Conservation (phyloP, 495 filamentous ascomycete species). For the Podospora pseudocomata region DNA sequence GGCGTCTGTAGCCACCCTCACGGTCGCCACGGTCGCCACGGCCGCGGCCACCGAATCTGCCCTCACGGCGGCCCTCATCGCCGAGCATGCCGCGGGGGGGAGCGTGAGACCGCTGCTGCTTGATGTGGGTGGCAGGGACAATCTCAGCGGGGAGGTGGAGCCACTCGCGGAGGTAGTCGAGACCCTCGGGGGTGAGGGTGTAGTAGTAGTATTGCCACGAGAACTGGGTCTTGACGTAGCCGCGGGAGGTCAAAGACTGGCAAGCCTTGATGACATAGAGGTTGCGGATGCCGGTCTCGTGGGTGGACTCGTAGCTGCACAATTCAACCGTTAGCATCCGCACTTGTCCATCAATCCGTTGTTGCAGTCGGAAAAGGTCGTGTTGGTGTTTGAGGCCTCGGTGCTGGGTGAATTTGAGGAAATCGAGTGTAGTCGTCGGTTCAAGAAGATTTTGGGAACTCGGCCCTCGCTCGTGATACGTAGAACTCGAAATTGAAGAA, state of each 20-base stretch:
- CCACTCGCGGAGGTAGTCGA: conserved; percentile 99
- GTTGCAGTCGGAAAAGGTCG: conserved; percentile 18
- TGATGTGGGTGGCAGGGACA: conserved; percentile 98
- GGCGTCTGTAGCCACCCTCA: conserved; percentile 88
- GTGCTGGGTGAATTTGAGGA: not conserved
- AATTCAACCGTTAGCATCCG: conserved; percentile 27
- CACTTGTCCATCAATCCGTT: conserved; percentile 1
- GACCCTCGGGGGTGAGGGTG: conserved; percentile 97
- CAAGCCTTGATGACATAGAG: conserved; percentile 97
- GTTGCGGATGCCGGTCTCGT: conserved; percentile 73
- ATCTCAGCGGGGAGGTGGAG: conserved; percentile 99
- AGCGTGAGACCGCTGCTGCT: conserved; percentile 98
- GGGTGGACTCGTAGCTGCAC: conserved; percentile 37
- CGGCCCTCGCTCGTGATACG: not conserved
- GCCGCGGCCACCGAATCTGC: conserved; percentile 61
- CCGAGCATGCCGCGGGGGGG: conserved; percentile 98
- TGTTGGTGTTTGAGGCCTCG: not conserved
- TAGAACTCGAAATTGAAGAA: conserved; percentile 66
- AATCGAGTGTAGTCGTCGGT: not conserved
- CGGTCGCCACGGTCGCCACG: conserved; percentile 70
- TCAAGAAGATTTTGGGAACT: not conserved
- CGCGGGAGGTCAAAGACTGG: conserved; percentile 96
- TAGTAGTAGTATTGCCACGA: conserved; percentile 99
- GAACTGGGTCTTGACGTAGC: conserved; percentile 99
- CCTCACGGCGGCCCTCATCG: conserved; percentile 79